Percentiles rank a stretch among this genome's conserved stretches.
These are phyloP conservation scores for Pichia phayaonensis DNA, from an alignment of 805 yeast genomes.

Conservation along the genomic window DNA sequence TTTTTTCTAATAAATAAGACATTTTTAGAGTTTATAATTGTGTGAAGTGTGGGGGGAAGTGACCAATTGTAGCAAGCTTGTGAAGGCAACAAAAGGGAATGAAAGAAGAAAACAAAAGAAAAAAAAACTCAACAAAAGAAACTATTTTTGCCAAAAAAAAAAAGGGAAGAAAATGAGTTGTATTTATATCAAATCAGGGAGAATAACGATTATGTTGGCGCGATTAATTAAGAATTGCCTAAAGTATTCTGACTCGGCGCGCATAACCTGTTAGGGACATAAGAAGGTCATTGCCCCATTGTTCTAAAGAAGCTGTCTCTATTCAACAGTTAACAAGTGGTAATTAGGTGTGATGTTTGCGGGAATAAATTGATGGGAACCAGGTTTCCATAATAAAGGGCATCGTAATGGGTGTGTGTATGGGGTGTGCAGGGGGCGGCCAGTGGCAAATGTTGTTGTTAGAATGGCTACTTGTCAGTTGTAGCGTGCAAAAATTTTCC, in stretches of 20 bases:
- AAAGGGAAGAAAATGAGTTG: background rate
- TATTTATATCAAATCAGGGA: background rate
- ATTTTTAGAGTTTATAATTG: background rate
- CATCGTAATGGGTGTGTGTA: background rate
- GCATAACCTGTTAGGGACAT: background rate
- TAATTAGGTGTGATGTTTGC: background rate
- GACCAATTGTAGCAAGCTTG: background rate
- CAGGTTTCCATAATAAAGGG: no score
- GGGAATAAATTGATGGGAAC: no score
- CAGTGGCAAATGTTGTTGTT: no score
- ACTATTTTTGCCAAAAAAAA: background rate
- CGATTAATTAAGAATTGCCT: background rate
- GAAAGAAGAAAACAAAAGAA: background rate
- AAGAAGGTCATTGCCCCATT: background rate
- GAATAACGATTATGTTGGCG: background rate
- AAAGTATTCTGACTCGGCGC: background rate
- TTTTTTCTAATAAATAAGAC: slow-evolving; percentile 44
- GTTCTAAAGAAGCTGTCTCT: background rate
- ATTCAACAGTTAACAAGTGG: background rate
- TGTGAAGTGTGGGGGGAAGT: background rate
- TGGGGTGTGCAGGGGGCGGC: no score
- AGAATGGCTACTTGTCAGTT: background rate
- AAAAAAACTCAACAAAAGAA: no score
- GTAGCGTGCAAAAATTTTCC: background rate
- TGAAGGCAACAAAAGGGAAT: background rate